Evolutionary conservation across 495 filamentous ascomycete species (phyloP).

Genomic region (Amorphotheca resinae): DNA sequence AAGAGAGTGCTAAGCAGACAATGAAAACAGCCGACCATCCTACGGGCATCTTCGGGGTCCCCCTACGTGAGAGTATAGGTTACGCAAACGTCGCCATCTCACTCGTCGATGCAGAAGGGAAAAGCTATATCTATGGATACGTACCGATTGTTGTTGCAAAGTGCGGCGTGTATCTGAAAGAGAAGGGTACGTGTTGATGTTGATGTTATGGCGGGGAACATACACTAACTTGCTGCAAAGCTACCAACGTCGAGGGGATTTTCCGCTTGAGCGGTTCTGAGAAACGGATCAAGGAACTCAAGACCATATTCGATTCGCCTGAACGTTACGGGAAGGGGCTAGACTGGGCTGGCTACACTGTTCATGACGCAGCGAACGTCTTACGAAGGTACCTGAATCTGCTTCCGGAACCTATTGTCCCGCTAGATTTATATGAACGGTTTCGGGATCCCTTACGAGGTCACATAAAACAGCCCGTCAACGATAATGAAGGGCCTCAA

Average conservation of each 20-base stretch:
- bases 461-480: slow-evolving; percentile 62
- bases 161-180: slow-evolving; percentile 94
- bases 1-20: neutral
- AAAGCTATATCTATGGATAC: slow-evolving; percentile 97
- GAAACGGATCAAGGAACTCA: slow-evolving; percentile 94
- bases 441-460: slow-evolving; percentile 77
- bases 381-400: slow-evolving; percentile 91
- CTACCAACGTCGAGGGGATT: slow-evolving; percentile 92
- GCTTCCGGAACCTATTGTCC: slow-evolving; percentile 90
- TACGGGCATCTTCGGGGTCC: slow-evolving; percentile 74
- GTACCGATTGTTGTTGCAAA: slow-evolving; percentile 98
- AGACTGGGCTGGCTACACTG: slow-evolving; percentile 95
- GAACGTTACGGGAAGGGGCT: slow-evolving; percentile 94
- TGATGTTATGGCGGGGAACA: neutral
- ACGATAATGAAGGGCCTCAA: slow-evolving; percentile 41
- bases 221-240: slow-evolving; percentile 35
- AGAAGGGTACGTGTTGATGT: slow-evolving; percentile 62
- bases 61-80: slow-evolving; percentile 84
- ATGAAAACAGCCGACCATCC: slow-evolving; percentile 10
- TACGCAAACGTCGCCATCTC: slow-evolving; percentile 99
- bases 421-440: slow-evolving; percentile 80
- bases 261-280: slow-evolving; percentile 95
- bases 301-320: slow-evolving; percentile 82
- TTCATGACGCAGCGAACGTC: slow-evolving; percentile 97
- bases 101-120: slow-evolving; percentile 75